Percentiles rank a stretch among this genome's conserved stretches.
Conservation (phyloP, 2,329 filamentous ascomycete genomes). For the Beauveria caledonica region DNA sequence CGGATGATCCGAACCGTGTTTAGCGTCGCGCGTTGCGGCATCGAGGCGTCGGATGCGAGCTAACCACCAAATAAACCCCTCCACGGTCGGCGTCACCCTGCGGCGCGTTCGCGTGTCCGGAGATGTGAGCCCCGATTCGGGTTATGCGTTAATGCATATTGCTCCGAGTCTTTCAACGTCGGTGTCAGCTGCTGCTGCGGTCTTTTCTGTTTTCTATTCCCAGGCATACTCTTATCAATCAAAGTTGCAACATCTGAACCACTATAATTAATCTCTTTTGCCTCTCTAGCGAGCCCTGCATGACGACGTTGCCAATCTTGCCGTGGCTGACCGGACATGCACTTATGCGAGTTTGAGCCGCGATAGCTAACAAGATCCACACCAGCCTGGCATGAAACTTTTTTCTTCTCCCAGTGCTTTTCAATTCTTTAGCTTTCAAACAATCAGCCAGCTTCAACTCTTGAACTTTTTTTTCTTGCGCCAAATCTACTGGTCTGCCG, state of each 20-base stretch:
- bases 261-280: not conserved
- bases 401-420: not conserved
- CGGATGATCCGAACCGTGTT: slow-evolving; percentile 2
- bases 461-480: not conserved
- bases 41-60: slow-evolving; percentile 9
- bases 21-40: not conserved
- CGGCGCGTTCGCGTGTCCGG: not conserved
- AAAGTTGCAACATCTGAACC: not conserved
- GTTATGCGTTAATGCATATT: slow-evolving; percentile 1
- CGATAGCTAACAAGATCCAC: slow-evolving; percentile 2
- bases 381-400: not conserved
- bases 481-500: not conserved
- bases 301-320: not conserved
- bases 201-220: not conserved
- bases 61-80: not conserved
- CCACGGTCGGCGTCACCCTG: not conserved
- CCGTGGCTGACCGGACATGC: not conserved
- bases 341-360: slow-evolving; percentile 9
- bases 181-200: not conserved
- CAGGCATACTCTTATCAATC: not conserved
- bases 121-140: not conserved
- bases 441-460: not conserved
- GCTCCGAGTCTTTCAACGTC: not conserved
- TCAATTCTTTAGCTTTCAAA: not conserved
- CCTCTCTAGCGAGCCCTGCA: not conserved